Percentiles rank a stretch among this genome's conserved stretches.
These are phyloP conservation scores for Neonothopanus nambi DNA, from an alignment of 1,284 basidiomycete genomes.

Conservation along the genomic window DNA sequence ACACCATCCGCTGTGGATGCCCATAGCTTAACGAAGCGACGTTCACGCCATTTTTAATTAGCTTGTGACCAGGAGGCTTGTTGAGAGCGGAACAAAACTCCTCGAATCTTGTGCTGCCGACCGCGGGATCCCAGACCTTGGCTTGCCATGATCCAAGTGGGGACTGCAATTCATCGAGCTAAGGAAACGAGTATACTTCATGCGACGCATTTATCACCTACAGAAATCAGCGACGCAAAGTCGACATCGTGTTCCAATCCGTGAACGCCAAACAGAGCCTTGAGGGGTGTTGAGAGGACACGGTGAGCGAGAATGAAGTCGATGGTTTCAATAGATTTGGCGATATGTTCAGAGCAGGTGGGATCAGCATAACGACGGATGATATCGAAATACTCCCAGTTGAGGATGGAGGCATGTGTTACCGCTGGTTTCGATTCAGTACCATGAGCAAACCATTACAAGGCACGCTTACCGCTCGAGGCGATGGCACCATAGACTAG, in stretches of 20 bases:
- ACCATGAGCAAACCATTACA: neutral
- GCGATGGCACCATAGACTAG: constrained; percentile 92
- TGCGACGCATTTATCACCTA: constrained; percentile 31
- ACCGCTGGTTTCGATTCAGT: constrained; percentile 45
- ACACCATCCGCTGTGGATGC: constrained; percentile 44
- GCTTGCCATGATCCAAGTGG: constrained; percentile 50
- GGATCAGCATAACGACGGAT: constrained; percentile 77
- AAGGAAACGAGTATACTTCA: neutral
- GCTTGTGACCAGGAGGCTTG: constrained; percentile 31
- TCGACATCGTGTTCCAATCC: constrained; percentile 74
- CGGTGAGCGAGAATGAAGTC: constrained; percentile 54
- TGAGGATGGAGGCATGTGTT: constrained; percentile 70
- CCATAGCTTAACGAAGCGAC: constrained; percentile 41
- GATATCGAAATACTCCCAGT: constrained; percentile 88
- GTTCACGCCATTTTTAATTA: constrained; percentile 2
- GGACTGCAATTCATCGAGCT: constrained; percentile 25
- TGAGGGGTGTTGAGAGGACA: constrained; percentile 48
- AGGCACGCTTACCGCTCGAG: constrained; percentile 65
- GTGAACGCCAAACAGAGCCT: constrained; percentile 72
- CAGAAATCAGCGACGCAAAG: constrained; percentile 71
- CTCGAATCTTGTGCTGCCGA: constrained; percentile 64
- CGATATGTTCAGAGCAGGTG: constrained; percentile 70
- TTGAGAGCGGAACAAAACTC: constrained; percentile 70
- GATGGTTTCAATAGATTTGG: constrained; percentile 62
- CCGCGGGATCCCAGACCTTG: constrained; percentile 73